Evolutionary conservation across 495 filamentous ascomycete genomes (phyloP).

Genomic region (Annulohypoxylon bovei): DNA sequence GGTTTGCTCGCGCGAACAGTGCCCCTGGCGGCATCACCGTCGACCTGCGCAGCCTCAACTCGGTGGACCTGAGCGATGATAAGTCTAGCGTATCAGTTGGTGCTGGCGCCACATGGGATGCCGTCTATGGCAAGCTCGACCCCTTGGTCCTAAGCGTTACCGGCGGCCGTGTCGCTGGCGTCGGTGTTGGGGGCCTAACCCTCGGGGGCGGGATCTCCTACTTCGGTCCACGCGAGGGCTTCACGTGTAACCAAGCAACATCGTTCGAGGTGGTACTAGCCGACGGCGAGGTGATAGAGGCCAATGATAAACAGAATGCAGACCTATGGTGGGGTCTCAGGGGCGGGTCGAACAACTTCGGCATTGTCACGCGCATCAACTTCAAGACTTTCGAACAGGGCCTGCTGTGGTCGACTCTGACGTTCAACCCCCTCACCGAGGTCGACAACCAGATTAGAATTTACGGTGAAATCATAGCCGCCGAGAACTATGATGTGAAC

Average conservation of each 20-base stretch:
- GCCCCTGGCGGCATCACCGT: conserved; percentile 56
- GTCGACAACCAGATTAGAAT: conserved; percentile 24
- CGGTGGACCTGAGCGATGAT: conserved; percentile 31
- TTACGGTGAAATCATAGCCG: conserved; percentile 34
- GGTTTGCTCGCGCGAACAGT: conserved; percentile 46
- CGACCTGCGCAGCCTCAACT: conserved; percentile 50
- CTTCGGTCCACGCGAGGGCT: conserved; percentile 59
- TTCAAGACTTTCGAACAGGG: conserved; percentile 59
- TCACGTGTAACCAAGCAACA: conserved; percentile 60
- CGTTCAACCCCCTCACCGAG: not conserved
- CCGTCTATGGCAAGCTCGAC: conserved; percentile 50
- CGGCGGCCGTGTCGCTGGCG: conserved; percentile 49
- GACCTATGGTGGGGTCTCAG: conserved; percentile 69
- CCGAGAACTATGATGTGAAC: conserved; percentile 20
- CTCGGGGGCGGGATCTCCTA: conserved; percentile 59
- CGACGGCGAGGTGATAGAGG: conserved; percentile 61
- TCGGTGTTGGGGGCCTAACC: conserved; percentile 55
- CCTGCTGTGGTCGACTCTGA: conserved; percentile 53
- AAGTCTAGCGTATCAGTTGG: conserved; percentile 40
- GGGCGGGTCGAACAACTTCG: conserved; percentile 55
- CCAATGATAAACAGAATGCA: conserved; percentile 53
- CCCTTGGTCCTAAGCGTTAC: conserved; percentile 47
- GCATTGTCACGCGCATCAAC: conserved; percentile 47
- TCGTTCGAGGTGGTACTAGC: conserved; percentile 64
- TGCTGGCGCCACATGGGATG: conserved; percentile 46